Base-by-base conservation (phyloP, 495 filamentous ascomycete genomes). In the Staphylotrichum longicolle region DNA sequence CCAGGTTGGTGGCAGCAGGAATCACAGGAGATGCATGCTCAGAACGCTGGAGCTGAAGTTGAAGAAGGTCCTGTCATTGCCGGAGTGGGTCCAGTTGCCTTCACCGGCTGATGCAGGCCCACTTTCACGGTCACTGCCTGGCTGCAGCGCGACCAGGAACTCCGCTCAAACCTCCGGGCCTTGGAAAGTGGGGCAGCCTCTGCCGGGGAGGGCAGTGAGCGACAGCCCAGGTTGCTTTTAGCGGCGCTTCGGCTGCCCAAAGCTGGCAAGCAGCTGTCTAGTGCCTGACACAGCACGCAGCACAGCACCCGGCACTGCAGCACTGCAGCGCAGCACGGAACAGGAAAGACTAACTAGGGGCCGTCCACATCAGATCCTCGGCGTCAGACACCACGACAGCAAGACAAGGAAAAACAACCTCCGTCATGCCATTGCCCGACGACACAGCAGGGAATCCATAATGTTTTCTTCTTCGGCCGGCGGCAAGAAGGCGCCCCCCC, bases 401-500 rank as follows among this genome's bases (percentile, higher is more conserved):
- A 10, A 20, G 33, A 52, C 50, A 47, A 33, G 7, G 7, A 32
- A 30, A 53, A 15, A 27, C 20, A 27, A 27, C 20, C 20, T 39
- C 30, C 49, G 57, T 15, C 61, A 72, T 72, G 70, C 64, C 58
- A 68, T 66, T 68, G 66, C 53, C n/a, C 32, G 55, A 44, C 50
- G 34, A 63, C 50, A 47, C 47, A 27, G 15, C 53, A 51, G 14
- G 20, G 37, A 61, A 52, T 57, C 59, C 68, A 71, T 67, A 62
- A 85, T 85, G 82, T 85, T 83, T 72, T 81, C 80, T 41, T 81
- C 79, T 63, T 82, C 79, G 61, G 76, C 72, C 62, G 75, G 78
- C 73, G 77, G 83, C 68, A 93, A 88, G 75, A 91, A 91, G 74
- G 80, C 82, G 63, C 78, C 83, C 63, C 84, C 87, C 60, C 88